phyloP scores from a whole-genome alignment of 1,284 basidiomycete genomes.

The Leccinum proliferum region DNA sequence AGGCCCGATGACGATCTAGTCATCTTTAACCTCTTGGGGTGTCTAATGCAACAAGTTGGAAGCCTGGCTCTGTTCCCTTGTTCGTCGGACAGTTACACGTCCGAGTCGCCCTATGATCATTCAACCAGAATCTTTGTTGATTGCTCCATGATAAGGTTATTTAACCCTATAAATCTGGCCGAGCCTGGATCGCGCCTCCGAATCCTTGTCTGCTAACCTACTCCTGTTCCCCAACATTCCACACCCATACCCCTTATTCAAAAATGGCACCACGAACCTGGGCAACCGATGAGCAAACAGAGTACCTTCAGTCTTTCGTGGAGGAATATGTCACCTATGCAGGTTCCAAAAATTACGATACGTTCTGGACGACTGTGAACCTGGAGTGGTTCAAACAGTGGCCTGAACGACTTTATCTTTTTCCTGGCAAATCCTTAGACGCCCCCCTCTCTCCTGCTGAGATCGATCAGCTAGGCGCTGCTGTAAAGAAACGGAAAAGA shows the following conservation, averaged over 20 bases:
- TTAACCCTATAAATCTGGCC: not conserved
- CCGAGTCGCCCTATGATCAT: not conserved
- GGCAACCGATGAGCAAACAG: not conserved
- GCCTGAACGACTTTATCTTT: not conserved
- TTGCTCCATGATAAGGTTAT: not conserved
- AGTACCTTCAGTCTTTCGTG: not conserved
- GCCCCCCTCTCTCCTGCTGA: not conserved
- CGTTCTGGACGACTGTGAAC: not conserved
- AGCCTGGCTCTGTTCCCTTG: not conserved
- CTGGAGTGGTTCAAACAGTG: not conserved
- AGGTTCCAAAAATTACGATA: not conserved
- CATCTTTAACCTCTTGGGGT: not conserved
- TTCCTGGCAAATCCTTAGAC: not conserved
- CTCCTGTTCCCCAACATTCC: not conserved
- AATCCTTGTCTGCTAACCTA: not conserved
- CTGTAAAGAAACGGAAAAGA: not conserved
- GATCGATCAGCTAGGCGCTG: not conserved
- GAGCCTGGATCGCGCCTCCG: not conserved
- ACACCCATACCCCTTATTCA: not conserved
- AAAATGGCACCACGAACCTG: not conserved
- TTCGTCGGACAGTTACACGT: not conserved
- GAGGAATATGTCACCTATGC: not conserved
- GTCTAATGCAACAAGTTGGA: not conserved
- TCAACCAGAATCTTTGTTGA: not conserved
- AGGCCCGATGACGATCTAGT: not conserved